Conservation (phyloP, 169 alveolate genomes). For the Plasmodium vivax region DNA sequence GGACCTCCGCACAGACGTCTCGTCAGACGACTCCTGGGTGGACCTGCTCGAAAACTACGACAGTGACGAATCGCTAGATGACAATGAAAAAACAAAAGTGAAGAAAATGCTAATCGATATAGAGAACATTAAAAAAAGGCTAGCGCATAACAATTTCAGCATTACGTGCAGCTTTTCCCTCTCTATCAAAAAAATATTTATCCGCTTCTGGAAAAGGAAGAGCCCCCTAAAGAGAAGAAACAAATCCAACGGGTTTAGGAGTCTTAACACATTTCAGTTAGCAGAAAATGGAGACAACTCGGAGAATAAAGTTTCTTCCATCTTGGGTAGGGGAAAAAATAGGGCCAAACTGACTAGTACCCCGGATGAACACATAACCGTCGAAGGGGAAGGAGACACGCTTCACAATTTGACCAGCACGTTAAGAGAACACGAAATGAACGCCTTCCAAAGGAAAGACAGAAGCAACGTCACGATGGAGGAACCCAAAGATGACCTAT, state of each 20-base stretch:
- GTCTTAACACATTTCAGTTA: conserved; percentile 6
- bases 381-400: neutral
- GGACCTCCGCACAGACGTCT: neutral
- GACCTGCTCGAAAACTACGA: conserved; percentile 63
- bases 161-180: conserved; percentile 68
- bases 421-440: conserved; percentile 42
- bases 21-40: conserved; percentile 70
- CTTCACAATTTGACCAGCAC: conserved; percentile 8
- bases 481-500: neutral
- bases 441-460: conserved; percentile 21
- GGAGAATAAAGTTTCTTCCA: neutral
- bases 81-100: conserved; percentile 40
- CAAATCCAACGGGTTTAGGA: neutral
- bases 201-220: conserved; percentile 67
- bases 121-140: conserved; percentile 57
- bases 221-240: conserved; percentile 27
- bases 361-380: neutral
- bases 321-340: neutral
- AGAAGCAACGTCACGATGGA: neutral
- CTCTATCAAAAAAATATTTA: conserved; percentile 45
- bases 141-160: conserved; percentile 45
- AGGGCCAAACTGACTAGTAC: neutral
- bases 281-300: neutral
- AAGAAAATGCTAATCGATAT: conserved; percentile 52
- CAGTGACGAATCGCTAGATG: conserved; percentile 70